These are phyloP conservation scores for Hypoxylon sp. DNA, from an alignment of 2,329 filamentous ascomycete species.

Conservation along the genomic window DNA sequence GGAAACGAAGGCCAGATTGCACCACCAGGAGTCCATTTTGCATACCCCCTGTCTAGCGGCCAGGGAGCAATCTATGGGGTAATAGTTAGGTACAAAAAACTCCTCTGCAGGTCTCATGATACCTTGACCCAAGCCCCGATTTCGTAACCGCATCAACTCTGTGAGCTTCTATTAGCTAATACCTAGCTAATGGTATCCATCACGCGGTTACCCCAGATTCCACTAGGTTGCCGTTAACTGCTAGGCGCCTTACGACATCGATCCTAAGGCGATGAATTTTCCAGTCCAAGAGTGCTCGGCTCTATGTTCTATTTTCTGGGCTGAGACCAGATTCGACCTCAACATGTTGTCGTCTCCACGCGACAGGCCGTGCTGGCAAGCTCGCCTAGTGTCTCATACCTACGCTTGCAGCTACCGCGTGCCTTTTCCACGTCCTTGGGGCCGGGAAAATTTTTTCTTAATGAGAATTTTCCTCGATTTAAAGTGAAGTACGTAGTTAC, in stretches of 20 bases:
- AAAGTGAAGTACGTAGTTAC: conserved; percentile 35
- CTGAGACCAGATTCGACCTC: conserved; percentile 16
- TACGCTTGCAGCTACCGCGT: conserved; percentile 26
- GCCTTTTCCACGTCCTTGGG: conserved; percentile 37
- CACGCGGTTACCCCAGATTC: conserved; percentile 55
- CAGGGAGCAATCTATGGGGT: conserved; percentile 54
- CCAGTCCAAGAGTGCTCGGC: conserved; percentile 40
- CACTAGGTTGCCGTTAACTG: conserved; percentile 52
- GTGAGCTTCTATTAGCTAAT: conserved; percentile 50
- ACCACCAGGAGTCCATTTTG: conserved; percentile 39
- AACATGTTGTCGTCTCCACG: conserved; percentile 43
- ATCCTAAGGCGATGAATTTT: conserved; percentile 41
- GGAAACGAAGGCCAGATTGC: conserved; percentile 35
- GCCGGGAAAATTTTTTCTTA: conserved; percentile 46
- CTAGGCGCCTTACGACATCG: conserved; percentile 47
- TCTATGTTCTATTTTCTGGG: conserved; percentile 30
- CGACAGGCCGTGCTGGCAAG: conserved; percentile 25
- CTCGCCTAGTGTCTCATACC: conserved; percentile 29
- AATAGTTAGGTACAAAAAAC: conserved; percentile 54
- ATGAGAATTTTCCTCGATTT: conserved; percentile 18
- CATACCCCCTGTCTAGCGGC: conserved; percentile 40
- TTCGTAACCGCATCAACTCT: conserved; percentile 50
- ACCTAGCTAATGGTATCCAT: conserved; percentile 47
- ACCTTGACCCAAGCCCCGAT: conserved; percentile 45
- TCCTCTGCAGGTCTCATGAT: conserved; percentile 48